Evolutionary conservation across 225 moss, liverwort and hornwort genomes (phyloP).

Genomic region (Thuidium tamariscinum): DNA sequence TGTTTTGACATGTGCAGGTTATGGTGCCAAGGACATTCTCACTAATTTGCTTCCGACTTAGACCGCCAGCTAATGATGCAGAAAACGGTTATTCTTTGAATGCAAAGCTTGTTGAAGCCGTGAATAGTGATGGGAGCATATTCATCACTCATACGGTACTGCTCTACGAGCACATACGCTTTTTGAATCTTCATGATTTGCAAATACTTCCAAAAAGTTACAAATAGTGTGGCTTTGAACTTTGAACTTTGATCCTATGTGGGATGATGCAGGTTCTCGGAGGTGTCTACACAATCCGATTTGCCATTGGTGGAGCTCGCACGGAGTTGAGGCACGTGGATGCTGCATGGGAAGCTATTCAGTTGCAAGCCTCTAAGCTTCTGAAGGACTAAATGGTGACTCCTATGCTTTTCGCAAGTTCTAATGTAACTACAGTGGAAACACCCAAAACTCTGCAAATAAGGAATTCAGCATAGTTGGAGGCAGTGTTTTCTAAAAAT

Average conservation of each 20-base stretch:
- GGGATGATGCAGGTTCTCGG: constrained; percentile 28
- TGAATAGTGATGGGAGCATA: constrained; percentile 45
- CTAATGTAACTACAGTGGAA: neutral
- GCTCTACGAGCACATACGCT: neutral
- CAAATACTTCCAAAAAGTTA: neutral
- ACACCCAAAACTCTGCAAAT: too few relatives aligned
- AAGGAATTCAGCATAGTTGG: too few relatives aligned
- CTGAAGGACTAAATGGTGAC: neutral
- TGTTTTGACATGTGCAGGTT: constrained; percentile 10
- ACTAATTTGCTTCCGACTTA: constrained; percentile 64
- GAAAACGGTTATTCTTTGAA: constrained; percentile 56
- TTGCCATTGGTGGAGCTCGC: constrained; percentile 45
- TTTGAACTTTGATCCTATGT: neutral
- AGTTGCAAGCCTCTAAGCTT: constrained; percentile 30
- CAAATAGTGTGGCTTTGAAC: neutral
- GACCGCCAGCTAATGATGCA: constrained; percentile 16
- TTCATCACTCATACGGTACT: constrained; percentile 65
- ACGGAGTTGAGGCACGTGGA: constrained; percentile 59
- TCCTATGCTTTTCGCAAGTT: neutral
- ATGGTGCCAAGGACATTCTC: constrained; percentile 48
- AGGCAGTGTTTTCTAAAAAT: too few relatives aligned
- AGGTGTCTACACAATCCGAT: constrained; percentile 47
- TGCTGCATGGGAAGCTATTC: constrained; percentile 52
- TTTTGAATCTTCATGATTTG: neutral
- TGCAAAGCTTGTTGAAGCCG: constrained; percentile 38